Evolutionary conservation across 352 stramenopile genomes (phyloP).

Genomic region (Pythium folliculosum): DNA sequence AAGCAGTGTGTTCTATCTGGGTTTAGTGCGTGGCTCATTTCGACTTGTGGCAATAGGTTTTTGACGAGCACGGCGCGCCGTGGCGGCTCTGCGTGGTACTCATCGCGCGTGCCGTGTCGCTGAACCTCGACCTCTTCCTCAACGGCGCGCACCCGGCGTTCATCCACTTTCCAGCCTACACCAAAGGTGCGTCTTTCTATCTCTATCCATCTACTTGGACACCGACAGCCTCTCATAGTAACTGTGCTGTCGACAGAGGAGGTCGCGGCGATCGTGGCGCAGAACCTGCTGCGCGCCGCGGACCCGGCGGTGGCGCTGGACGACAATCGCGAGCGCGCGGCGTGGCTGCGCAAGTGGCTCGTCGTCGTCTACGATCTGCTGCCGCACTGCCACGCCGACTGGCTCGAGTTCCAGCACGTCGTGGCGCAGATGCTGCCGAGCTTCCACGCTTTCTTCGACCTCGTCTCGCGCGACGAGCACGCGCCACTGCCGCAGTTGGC

Average conservation of each 20-base stretch:
- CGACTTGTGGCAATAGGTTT: constrained; percentile 1
- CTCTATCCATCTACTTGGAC: too few relatives aligned
- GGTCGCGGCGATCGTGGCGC: constrained; percentile 25
- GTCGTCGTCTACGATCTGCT: constrained; percentile 29
- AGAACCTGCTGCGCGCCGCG: constrained; percentile 15
- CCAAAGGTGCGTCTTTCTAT: constrained; percentile 28
- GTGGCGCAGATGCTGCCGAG: constrained; percentile 35
- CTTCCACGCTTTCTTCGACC: constrained; percentile 33
- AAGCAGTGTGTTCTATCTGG: background rate
- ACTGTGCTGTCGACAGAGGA: constrained; percentile 3
- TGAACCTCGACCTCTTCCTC: constrained; percentile 53
- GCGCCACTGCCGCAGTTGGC: constrained; percentile 16
- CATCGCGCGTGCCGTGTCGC: constrained; percentile 64
- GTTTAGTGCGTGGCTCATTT: too few relatives aligned
- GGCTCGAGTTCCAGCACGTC: constrained; percentile 37
- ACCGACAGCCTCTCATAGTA: too few relatives aligned
- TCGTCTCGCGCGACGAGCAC: constrained; percentile 20
- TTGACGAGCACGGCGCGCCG: constrained; percentile 33
- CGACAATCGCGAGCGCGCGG: constrained; percentile 9
- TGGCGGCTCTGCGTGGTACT: constrained; percentile 69
- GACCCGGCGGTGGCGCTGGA: background rate
- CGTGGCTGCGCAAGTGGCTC: constrained; percentile 28
- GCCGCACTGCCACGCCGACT: constrained; percentile 32
- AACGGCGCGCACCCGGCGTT: constrained; percentile 25
- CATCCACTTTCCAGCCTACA: constrained; percentile 30